Base-by-base conservation (phyloP, 345 rosid genomes). In the Corymbia maculata region DNA sequence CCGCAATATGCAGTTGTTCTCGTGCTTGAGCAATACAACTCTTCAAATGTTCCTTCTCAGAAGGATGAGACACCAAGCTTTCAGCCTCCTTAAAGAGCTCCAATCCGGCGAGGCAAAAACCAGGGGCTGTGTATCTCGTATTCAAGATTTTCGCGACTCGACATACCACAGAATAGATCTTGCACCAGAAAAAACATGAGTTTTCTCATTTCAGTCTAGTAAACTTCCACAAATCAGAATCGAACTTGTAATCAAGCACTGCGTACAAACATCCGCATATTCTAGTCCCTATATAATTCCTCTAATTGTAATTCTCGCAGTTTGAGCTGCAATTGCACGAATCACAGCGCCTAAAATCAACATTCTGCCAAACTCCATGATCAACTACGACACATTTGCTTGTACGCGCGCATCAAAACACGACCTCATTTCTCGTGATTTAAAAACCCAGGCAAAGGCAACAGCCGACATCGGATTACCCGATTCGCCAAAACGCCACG, bases 41-140 rank as follows among this genome's bases (percentile, higher is more conserved):
- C 90, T 85, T 94, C 93, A 96, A 92, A 51, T 94, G 95, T 53
- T 89, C 90, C 92, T 94, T 97, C 92, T 96, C 95, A 7, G 95
- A 89, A 70, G 94, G 90, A 86, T 93, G 93, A 50, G 98, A 89
- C 3, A 90, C 92, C 87, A 95, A 91, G 28, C 89, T 28, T 88
- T 92, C 96, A 52, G 97, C 94, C 64, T 88, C 93, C 91, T 94
- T 94, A 86, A 97, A 95, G 86, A 96, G 95, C 28, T 92, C 93
- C 44, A 96, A 89, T 2, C 99, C 98, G 0, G 97, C 96, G 50
- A 90, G 93, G 98, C 99, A 96, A 92, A 97, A 97, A 7, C 99
- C 98, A 17, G 98, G 95, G 45, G 95, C 95, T 16, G 98, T 97
- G 87, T 96, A 92, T 88, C 99, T 94, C 2, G 98, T 94, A 92